A percentile compares a stretch with the other conserved stretches of the same genome.
These are phyloP conservation scores for Talaromyces trachyspermus DNA, from an alignment of 495 filamentous ascomycete species.

Conservation along the genomic window DNA sequence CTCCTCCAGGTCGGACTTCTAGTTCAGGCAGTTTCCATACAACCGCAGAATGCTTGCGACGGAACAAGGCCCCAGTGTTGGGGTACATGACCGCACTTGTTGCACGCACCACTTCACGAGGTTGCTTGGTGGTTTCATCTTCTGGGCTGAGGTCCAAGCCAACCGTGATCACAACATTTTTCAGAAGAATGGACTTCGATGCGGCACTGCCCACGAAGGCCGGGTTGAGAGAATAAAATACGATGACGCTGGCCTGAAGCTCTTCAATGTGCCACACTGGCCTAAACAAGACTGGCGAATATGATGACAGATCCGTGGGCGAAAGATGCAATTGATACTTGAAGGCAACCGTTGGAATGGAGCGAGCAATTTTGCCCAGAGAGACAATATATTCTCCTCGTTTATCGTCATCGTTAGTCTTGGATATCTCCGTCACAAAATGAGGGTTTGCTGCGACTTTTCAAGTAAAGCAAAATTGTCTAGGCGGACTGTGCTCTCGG, in stretches of 20 bases:
- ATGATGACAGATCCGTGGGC: conserved; percentile 48
- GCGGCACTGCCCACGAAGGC: conserved; percentile 40
- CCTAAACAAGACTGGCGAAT: conserved; percentile 70
- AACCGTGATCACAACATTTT: conserved; percentile 75
- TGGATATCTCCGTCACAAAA: conserved; percentile 64
- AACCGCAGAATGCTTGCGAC: conserved; percentile 78
- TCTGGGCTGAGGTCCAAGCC: conserved; percentile 55
- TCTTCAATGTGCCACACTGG: conserved; percentile 79
- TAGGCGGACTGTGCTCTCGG: conserved; percentile 62
- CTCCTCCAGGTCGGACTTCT: conserved; percentile 40
- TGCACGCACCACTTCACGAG: conserved; percentile 34
- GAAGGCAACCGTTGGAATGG: conserved; percentile 68
- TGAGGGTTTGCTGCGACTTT: conserved; percentile 91
- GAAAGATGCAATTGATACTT: conserved; percentile 91
- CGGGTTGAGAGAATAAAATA: conserved; percentile 84
- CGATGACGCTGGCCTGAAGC: conserved; percentile 71
- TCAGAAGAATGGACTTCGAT: conserved; percentile 51
- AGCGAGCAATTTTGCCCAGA: conserved; percentile 59
- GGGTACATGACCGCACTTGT: conserved; percentile 41
- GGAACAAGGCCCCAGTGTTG: conserved; percentile 55
- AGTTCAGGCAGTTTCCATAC: conserved; percentile 88
- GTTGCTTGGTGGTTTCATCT: conserved; percentile 36
- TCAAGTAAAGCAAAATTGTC: conserved; percentile 89
- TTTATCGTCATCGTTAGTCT: conserved; percentile 44
- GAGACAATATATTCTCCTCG: conserved; percentile 78